Evolutionary conservation across 441 rosid species (phyloP).

Genomic region (Erysimum cheiri): DNA sequence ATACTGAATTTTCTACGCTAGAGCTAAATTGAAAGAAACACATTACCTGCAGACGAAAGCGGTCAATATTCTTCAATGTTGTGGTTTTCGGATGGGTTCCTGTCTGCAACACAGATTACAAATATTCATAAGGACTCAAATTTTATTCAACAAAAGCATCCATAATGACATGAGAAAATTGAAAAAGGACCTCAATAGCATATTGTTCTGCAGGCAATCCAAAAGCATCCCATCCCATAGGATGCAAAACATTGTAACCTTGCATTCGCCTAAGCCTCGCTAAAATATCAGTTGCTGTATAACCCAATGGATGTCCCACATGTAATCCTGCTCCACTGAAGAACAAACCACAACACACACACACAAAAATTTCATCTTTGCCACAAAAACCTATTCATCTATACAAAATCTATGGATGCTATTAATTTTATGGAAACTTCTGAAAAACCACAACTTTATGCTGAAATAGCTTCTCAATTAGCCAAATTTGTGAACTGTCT

Average conservation of each 20-base stretch:
- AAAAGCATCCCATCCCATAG: constrained; percentile 99
- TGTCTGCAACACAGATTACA: constrained; percentile 57
- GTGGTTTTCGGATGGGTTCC: constrained; percentile 96
- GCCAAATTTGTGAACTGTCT: constrained; percentile 13
- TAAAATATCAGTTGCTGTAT: constrained; percentile 92
- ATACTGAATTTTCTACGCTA: not conserved
- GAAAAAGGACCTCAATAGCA: constrained; percentile 74
- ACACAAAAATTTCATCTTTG: constrained; percentile 25
- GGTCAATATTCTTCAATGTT: constrained; percentile 84
- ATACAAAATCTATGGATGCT: too few species aligned
- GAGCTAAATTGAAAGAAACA: constrained; percentile 24
- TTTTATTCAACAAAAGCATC: constrained; percentile 20
- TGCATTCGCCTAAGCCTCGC: constrained; percentile 93
- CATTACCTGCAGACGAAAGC: constrained; percentile 80
- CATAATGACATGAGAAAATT: not conserved
- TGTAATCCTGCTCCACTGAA: constrained; percentile 98
- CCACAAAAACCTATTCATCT: not conserved
- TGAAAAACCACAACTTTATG: constrained; percentile 6
- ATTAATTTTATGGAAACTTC: too few species aligned
- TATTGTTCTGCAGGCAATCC: constrained; percentile 99
- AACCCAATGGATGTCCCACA: constrained; percentile 97
- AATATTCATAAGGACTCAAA: constrained; percentile 23
- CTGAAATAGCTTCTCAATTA: constrained; percentile 7
- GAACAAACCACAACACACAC: constrained; percentile 22
- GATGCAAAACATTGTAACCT: constrained; percentile 93